Conservation (phyloP, 805 yeast species). For the Helenozyma rhizophorensis region DNA sequence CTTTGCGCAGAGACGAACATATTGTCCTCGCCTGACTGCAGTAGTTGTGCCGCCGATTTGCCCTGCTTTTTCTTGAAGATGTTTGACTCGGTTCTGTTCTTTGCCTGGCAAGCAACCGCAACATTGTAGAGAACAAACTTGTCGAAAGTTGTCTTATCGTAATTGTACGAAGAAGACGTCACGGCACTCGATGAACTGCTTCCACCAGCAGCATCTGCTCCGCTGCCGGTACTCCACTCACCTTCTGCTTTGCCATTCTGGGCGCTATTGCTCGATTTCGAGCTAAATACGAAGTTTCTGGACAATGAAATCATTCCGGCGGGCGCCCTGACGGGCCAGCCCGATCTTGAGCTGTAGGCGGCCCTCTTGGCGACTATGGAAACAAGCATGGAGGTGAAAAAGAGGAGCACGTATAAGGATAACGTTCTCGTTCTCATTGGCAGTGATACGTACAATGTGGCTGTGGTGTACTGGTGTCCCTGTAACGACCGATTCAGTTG, state of each 20-base stretch:
- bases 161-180: conserved; percentile 16
- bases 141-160: conserved; percentile 17
- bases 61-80: conserved; percentile 29
- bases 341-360: conserved; percentile 1
- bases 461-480: conserved; percentile 2
- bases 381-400: conserved; percentile 8
- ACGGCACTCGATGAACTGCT: conserved; percentile 6
- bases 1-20: conserved; percentile 47
- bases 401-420: conserved; percentile 3
- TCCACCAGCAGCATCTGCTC: conserved; percentile 16
- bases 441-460: background rate
- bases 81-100: conserved; percentile 55
- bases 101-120: conserved; percentile 72
- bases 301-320: background rate
- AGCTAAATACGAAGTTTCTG: conserved; percentile 8
- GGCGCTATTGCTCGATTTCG: conserved; percentile 7
- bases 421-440: too few species aligned
- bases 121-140: conserved; percentile 42
- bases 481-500: too few species aligned
- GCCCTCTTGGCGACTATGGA: conserved; percentile 6
- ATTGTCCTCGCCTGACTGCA: conserved; percentile 76
- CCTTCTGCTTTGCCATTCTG: conserved; percentile 10
- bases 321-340: background rate
- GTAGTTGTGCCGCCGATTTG: conserved; percentile 38
- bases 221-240: conserved; percentile 10